Evolutionary conservation across 2,329 filamentous ascomycete genomes (phyloP).

Genomic region (Monosporascus sp.): DNA sequence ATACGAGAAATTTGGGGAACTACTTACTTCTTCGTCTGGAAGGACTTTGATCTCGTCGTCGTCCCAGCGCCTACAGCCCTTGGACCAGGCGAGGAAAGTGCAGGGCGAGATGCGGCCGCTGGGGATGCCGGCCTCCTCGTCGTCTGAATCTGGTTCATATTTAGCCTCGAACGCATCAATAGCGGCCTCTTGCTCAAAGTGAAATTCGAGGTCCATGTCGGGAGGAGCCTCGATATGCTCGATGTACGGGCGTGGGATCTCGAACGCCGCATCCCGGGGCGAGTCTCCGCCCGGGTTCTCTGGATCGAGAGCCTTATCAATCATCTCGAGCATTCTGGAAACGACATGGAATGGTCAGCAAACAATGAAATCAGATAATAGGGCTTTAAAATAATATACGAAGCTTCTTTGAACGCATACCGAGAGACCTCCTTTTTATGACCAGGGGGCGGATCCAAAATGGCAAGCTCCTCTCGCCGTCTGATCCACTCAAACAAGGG

Average conservation of each 20-base stretch:
- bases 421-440: constrained; percentile 9
- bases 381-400: background rate
- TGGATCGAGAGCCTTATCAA: constrained; percentile 13
- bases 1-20: background rate
- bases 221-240: constrained; percentile 16
- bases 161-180: constrained; percentile 3
- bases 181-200: constrained; percentile 7
- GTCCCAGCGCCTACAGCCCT: constrained; percentile 30
- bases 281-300: constrained; percentile 12
- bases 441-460: constrained; percentile 1
- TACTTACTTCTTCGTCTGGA: constrained; percentile 28
- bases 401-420: constrained; percentile 7
- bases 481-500: constrained; percentile 22
- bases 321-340: constrained; percentile 15
- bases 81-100: constrained; percentile 34
- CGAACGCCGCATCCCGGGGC: constrained; percentile 16
- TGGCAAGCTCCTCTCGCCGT: constrained; percentile 5
- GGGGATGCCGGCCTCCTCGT: constrained; percentile 32
- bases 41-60: constrained; percentile 13
- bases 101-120: constrained; percentile 34
- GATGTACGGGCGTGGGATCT: constrained; percentile 14
- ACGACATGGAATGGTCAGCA: background rate
- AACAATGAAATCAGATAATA: background rate
- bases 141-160: constrained; percentile 7
- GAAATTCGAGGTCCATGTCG: constrained; percentile 12